A percentile compares a stretch with the other conserved stretches of the same genome.
Evolutionary conservation across 176 grass and related monocot genomes (phyloP).

Genomic region (Oryza meyeriana): DNA sequence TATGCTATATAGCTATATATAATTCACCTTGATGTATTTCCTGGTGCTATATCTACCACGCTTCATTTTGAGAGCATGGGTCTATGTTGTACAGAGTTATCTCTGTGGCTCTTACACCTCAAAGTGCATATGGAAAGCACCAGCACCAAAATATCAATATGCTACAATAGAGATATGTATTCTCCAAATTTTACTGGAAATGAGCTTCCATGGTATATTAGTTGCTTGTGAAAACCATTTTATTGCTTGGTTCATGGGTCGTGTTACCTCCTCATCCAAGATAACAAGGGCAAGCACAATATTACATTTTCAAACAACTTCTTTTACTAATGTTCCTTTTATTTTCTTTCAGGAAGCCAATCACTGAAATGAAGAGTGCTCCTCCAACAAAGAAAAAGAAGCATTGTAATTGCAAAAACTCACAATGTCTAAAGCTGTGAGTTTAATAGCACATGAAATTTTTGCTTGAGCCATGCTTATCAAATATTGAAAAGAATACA

Average conservation of each 20-base stretch:
- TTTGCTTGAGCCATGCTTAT: not conserved
- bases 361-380: constrained; percentile 43
- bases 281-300: constrained; percentile 7
- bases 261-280: not conserved
- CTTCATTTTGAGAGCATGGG: not conserved
- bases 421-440: constrained; percentile 74
- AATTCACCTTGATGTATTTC: constrained; percentile 3
- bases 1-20: not conserved
- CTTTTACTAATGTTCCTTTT: constrained; percentile 4
- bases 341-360: constrained; percentile 48
- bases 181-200: not conserved
- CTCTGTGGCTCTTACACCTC: not conserved
- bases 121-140: constrained; percentile 3
- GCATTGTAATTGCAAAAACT: constrained; percentile 73
- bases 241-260: constrained; percentile 6
- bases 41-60: not conserved
- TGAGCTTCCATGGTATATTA: not conserved
- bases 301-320: not conserved
- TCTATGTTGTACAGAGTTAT: not conserved
- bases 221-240: constrained; percentile 7
- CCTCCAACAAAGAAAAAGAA: constrained; percentile 54
- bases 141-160: not conserved
- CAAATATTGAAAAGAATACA: constrained; percentile 11
- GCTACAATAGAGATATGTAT: not conserved
- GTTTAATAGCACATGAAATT: constrained; percentile 22